Percentiles rank a stretch among this genome's conserved stretches.
Conservation (phyloP, 2,329 filamentous ascomycete species). For the Phaeosphaeria sp. region DNA sequence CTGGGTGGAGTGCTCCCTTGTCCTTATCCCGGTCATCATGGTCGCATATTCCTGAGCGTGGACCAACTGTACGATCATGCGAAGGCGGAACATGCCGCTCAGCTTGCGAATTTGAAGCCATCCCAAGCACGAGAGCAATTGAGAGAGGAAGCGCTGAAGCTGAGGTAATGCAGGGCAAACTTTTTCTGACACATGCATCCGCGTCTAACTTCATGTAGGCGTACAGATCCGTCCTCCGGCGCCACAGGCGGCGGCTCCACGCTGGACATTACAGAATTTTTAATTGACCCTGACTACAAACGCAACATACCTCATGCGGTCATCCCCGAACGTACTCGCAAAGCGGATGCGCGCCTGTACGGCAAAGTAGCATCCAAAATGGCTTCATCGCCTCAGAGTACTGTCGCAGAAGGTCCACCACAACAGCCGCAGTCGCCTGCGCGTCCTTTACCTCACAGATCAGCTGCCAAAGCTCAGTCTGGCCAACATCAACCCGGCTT, state of each 20-base stretch:
- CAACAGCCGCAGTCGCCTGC: constrained; percentile 18
- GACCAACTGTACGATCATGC: constrained; percentile 37
- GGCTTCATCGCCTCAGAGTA: constrained; percentile 22
- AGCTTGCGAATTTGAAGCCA: constrained; percentile 25
- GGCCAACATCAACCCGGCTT: constrained; percentile 39
- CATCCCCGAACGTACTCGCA: constrained; percentile 23
- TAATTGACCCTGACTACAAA: constrained; percentile 35
- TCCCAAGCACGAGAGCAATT: constrained; percentile 30
- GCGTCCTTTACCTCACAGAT: constrained; percentile 17
- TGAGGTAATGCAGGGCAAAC: constrained; percentile 16
- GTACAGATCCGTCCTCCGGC: constrained; percentile 29
- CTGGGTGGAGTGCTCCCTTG: constrained; percentile 29
- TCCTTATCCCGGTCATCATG: constrained; percentile 36
- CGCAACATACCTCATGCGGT: constrained; percentile 26
- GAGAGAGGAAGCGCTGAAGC: constrained; percentile 26
- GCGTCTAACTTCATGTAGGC: constrained; percentile 20
- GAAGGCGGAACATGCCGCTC: constrained; percentile 30
- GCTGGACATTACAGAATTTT: constrained; percentile 38
- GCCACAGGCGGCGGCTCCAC: constrained; percentile 36
- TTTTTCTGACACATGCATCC: neutral
- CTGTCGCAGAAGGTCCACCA: constrained; percentile 27
- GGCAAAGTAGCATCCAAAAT: constrained; percentile 24
- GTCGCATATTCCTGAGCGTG: constrained; percentile 36
- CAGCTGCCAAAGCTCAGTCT: constrained; percentile 14
- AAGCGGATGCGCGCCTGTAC: constrained; percentile 24